Percentiles rank a stretch among this genome's conserved stretches.
phyloP scores from a whole-genome alignment of 441 rosid species.

The Mallotus repandus region DNA sequence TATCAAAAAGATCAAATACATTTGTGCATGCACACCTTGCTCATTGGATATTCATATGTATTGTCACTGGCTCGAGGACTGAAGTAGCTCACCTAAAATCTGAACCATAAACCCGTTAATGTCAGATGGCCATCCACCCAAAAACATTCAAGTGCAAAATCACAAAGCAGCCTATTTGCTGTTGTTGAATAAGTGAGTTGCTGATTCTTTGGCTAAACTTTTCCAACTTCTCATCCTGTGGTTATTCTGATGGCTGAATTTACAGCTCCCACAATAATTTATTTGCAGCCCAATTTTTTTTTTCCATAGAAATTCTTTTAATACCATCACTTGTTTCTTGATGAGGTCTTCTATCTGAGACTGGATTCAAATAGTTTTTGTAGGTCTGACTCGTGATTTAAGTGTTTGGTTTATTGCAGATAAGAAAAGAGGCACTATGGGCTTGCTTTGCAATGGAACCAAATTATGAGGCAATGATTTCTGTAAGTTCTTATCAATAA shows the following conservation, averaged over 20 bases:
- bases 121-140: background rate
- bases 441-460: slow-evolving; percentile 94
- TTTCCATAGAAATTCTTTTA: background rate
- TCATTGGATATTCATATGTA: background rate
- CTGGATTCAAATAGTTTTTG: slow-evolving; percentile 1
- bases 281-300: background rate
- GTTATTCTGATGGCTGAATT: background rate
- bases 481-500: slow-evolving; percentile 43
- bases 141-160: background rate
- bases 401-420: slow-evolving; percentile 40
- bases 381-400: background rate
- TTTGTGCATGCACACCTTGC: background rate
- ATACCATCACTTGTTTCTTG: background rate
- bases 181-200: background rate
- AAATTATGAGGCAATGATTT: slow-evolving; percentile 71
- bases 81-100: background rate
- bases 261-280: background rate
- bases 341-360: background rate
- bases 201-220: background rate
- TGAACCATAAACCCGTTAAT: background rate
- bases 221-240: background rate
- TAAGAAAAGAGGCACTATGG: slow-evolving; percentile 93
- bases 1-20: background rate
- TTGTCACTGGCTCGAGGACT: background rate
- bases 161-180: background rate